Evolutionary conservation across 2,329 filamentous ascomycete genomes (phyloP), one percentile per base, ranked within the genome.

Genomic region (Colletotrichum cordylinicola): DNA sequence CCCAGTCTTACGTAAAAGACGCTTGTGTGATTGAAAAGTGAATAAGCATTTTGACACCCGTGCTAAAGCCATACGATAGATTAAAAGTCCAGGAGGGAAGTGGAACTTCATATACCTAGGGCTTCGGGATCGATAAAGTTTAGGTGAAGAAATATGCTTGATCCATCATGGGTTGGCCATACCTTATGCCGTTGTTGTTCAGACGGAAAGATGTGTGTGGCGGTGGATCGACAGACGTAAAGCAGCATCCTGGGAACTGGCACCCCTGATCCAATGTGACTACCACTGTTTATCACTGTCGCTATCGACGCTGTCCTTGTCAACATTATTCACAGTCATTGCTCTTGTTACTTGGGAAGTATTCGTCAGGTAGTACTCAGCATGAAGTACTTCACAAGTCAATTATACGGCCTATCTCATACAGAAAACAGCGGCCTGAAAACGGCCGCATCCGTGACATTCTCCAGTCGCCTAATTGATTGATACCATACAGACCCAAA

Each of bases 401-500:
- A 0, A 43, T 43, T 43, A 1, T 5, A 12, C n/a, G 9, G 3
- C 39, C 5, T 2, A 2, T 43, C 4, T 9, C 16, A 6, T 60
- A n/a, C 29, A n/a, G 27, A 31, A 31, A 1, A 13, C 18, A 3
- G 31, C 27, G 2, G 29, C 29, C 18, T n/a, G 9, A 12, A 8
- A 12, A 21, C 35, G 35, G 70, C 4, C 56, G 64, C 8, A 33
- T 56, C 35, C 56, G 24, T 73, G 43, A 9, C 55, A 68, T 73
- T 68, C 69, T 65, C 48, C 29, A 39, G 56, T 64, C 58, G 37
- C 18, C 62, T 58, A 68, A 6, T 15, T 48, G 48, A 64, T 64
- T 33, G 8, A 52, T 75, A 68, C 64, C 70, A 21, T 73, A 60
- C 48, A 73, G 48, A 31, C 64, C 43, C 31, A 21, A n/a, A 43